A percentile compares a stretch with the other conserved stretches of the same genome.
These are phyloP conservation scores for Infundibulicybe gibba DNA, from an alignment of 768 basidiomycete species.

Conservation along the genomic window DNA sequence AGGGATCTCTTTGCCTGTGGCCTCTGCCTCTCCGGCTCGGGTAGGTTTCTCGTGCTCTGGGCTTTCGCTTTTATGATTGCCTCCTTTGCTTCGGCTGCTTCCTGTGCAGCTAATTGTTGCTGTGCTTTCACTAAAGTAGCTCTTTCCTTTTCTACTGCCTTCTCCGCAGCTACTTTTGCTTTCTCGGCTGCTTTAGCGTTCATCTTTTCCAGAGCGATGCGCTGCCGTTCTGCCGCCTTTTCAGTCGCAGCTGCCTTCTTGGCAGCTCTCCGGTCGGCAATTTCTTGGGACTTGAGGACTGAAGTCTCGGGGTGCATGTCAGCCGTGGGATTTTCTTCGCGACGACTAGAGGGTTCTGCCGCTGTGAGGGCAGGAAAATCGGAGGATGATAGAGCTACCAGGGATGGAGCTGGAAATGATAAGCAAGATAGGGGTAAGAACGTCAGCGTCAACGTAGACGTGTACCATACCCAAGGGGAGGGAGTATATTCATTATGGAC, in stretches of 20 bases:
- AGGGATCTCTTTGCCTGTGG: slow-evolving; percentile 16
- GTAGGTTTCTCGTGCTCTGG: slow-evolving; percentile 7
- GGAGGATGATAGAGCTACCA: slow-evolving; percentile 56
- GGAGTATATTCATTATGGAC: slow-evolving; percentile 31
- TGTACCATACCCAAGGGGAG: slow-evolving; percentile 46
- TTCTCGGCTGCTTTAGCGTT: slow-evolving; percentile 51
- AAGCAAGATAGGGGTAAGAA: slow-evolving; percentile 34
- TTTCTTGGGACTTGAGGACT: slow-evolving; percentile 43
- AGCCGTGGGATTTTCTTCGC: slow-evolving; percentile 18
- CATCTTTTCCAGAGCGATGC: slow-evolving; percentile 55
- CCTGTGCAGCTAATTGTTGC: slow-evolving; percentile 20
- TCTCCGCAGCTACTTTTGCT: slow-evolving; percentile 49
- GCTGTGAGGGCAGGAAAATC: slow-evolving; percentile 74
- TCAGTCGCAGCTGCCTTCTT: slow-evolving; percentile 63
- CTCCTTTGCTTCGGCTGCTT: slow-evolving; percentile 30
- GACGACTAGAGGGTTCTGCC: slow-evolving; percentile 2
- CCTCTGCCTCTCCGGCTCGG: slow-evolving; percentile 21
- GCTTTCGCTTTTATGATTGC: slow-evolving; percentile 9
- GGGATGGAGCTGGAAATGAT: slow-evolving; percentile 41
- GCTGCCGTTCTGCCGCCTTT: slow-evolving; percentile 59
- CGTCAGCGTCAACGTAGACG: slow-evolving; percentile 53
- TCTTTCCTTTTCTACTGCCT: slow-evolving; percentile 51
- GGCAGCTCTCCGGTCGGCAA: slow-evolving; percentile 57
- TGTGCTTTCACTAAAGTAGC: slow-evolving; percentile 33
- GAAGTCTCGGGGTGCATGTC: too few relatives aligned